Base-by-base conservation (phyloP, 2,329 filamentous ascomycete genomes). In the Corniculantispora saksenae region DNA sequence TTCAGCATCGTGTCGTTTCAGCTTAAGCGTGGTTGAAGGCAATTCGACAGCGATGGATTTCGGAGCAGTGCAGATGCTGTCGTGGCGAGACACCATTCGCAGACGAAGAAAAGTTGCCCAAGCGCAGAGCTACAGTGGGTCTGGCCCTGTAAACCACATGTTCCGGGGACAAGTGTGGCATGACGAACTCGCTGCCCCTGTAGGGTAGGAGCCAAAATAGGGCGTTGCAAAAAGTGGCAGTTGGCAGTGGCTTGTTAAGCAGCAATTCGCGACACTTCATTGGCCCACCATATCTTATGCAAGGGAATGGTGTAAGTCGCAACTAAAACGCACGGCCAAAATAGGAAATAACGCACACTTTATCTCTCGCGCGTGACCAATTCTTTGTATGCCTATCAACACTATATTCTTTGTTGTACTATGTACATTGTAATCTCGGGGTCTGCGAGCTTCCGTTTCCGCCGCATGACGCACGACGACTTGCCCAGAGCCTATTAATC, bases 171-270 rank as follows among this genome's bases (percentile, higher is more conserved):
- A n/a, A n/a, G n/a, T n/a, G n/a, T n/a, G n/a, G n/a, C n/a, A n/a
- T n/a, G n/a, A n/a, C n/a, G n/a, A n/a, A n/a, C n/a, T n/a, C n/a
- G n/a, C n/a, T n/a, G n/a, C n/a, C n/a, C n/a, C n/a, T n/a, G n/a
- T n/a, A n/a, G n/a, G n/a, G n/a, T n/a, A n/a, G n/a, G n/a, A n/a
- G n/a, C n/a, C n/a, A n/a, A n/a, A n/a, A n/a, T n/a, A n/a, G n/a
- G n/a, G n/a, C n/a, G n/a, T n/a, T n/a, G n/a, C n/a, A n/a, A n/a
- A n/a, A n/a, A n/a, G n/a, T n/a, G n/a, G n/a, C n/a, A n/a, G n/a
- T n/a, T n/a, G n/a, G 43, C 23, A 43, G 13, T 29, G 25, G 21
- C 19, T 60, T 60, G 57, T 45, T 61, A 29, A 61, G 58, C 58
- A 35, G 58, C 23, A 61, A 61, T 48, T n/a, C 21, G 21, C 21